Percentiles rank a stretch among this genome's conserved stretches.
These are phyloP conservation scores for Microbotryomycetes sp. DNA, from an alignment of 1,284 basidiomycete genomes.

Conservation along the genomic window DNA sequence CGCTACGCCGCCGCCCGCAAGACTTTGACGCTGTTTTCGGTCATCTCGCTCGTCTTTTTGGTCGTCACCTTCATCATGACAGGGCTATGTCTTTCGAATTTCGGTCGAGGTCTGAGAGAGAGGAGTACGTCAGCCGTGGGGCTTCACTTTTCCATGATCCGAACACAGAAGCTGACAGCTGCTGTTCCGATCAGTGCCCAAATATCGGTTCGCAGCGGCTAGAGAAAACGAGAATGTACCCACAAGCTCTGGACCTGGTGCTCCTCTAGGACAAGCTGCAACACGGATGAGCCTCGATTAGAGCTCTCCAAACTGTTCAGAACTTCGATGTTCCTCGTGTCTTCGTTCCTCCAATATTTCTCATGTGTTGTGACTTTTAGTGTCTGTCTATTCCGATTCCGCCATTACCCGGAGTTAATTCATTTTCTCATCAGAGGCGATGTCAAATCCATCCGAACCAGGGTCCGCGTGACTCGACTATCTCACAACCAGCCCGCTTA, in stretches of 20 bases:
- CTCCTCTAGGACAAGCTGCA: not conserved
- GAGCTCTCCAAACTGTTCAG: too few species aligned
- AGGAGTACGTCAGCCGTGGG: constrained; percentile 9
- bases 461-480: too few species aligned
- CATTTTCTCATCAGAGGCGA: too few species aligned
- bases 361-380: too few species aligned
- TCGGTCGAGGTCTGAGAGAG: constrained; percentile 24
- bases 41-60: constrained; percentile 25
- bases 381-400: too few species aligned
- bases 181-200: not conserved
- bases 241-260: not conserved
- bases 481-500: too few species aligned
- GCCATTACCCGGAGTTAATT: too few species aligned
- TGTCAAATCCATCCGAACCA: too few species aligned
- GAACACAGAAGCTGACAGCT: too few species aligned
- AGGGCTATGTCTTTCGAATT: constrained; percentile 26
- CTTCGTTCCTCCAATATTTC: too few species aligned
- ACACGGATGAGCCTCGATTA: not conserved
- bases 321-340: too few species aligned
- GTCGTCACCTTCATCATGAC: constrained; percentile 18
- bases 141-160: not conserved
- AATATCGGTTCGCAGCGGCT: not conserved
- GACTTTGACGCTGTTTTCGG: constrained; percentile 28
- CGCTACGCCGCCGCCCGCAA: constrained; percentile 18
- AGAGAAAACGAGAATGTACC: not conserved